phyloP scores from a whole-genome alignment of 2,329 filamentous ascomycete species.

The Xylariaceae sp. region DNA sequence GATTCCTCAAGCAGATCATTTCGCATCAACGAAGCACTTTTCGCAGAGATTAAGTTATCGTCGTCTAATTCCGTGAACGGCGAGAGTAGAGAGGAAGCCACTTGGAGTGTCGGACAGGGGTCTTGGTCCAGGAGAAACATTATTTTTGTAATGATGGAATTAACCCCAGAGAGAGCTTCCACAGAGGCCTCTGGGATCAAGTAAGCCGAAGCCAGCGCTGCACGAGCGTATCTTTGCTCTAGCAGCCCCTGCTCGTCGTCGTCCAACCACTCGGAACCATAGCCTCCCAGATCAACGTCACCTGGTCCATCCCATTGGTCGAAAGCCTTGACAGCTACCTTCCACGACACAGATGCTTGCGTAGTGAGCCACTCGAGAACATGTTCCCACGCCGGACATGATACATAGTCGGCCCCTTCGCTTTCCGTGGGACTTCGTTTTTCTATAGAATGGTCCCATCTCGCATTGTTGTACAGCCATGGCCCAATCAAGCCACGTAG shows the following conservation, averaged over 20 bases:
- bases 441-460: conserved; percentile 55
- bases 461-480: conserved; percentile 72
- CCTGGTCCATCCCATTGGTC: conserved; percentile 76
- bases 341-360: conserved; percentile 67
- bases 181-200: conserved; percentile 65
- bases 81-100: conserved; percentile 54
- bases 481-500: conserved; percentile 72
- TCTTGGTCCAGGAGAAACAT: conserved; percentile 66
- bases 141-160: conserved; percentile 66
- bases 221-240: conserved; percentile 69
- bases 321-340: conserved; percentile 66
- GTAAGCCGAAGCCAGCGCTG: conserved; percentile 72
- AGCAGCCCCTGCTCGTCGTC: conserved; percentile 67
- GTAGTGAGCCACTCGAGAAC: conserved; percentile 71
- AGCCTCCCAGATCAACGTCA: conserved; percentile 72
- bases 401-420: conserved; percentile 39
- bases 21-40: conserved; percentile 54
- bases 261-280: conserved; percentile 62
- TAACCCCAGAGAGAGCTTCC: conserved; percentile 65
- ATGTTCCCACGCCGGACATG: conserved; percentile 71
- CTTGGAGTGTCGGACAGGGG: conserved; percentile 58
- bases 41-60: conserved; percentile 46
- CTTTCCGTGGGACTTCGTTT: conserved; percentile 30
- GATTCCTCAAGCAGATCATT: conserved; percentile 62
- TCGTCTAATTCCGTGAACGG: conserved; percentile 46